A percentile compares a stretch with the other conserved stretches of the same genome.
These are phyloP conservation scores for Sclerotiophoma versabilis DNA, from an alignment of 2,329 filamentous ascomycete species.

Conservation along the genomic window DNA sequence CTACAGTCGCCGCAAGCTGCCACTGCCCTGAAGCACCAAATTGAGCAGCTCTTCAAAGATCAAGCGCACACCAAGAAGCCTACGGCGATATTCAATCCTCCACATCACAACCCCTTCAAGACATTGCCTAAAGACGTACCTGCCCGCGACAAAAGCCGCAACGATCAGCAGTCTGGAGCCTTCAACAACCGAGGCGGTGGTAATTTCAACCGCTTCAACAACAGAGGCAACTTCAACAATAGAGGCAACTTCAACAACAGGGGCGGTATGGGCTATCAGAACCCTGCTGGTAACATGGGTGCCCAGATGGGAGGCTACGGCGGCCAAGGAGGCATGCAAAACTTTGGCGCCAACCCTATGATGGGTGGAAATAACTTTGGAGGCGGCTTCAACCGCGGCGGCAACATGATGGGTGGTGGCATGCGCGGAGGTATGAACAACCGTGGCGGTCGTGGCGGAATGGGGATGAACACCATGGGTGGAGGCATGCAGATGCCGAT, in stretches of 20 bases:
- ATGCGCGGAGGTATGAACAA: conserved; percentile 58
- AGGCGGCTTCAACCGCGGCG: conserved; percentile 53
- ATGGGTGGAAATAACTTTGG: conserved; percentile 47
- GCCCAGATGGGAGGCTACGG: conserved; percentile 57
- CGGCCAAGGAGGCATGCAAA: conserved; percentile 50
- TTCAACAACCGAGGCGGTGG: conserved; percentile 52
- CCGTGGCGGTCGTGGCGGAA: conserved; percentile 45
- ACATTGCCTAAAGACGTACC: conserved; percentile 90
- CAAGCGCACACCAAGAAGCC: conserved; percentile 70
- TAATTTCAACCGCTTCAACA: conserved; percentile 39
- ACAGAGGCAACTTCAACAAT: conserved; percentile 44
- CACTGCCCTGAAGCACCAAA: conserved; percentile 80
- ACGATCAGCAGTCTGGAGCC: conserved; percentile 57
- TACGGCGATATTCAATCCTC: conserved; percentile 75
- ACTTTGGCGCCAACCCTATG: conserved; percentile 53
- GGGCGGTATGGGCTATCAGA: conserved; percentile 20
- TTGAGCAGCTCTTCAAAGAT: conserved; percentile 70
- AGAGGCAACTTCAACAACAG: conserved; percentile 43
- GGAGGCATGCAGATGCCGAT: conserved; percentile 45
- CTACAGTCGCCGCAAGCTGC: conserved; percentile 84
- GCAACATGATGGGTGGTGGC: conserved; percentile 47
- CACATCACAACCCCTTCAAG: conserved; percentile 84
- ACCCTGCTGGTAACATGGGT: conserved; percentile 43
- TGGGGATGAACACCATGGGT: conserved; percentile 49
- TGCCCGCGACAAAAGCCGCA: conserved; percentile 70